These are phyloP conservation scores for Pulveroboletus ravenelii DNA, from an alignment of 768 basidiomycete genomes.

Conservation along the genomic window DNA sequence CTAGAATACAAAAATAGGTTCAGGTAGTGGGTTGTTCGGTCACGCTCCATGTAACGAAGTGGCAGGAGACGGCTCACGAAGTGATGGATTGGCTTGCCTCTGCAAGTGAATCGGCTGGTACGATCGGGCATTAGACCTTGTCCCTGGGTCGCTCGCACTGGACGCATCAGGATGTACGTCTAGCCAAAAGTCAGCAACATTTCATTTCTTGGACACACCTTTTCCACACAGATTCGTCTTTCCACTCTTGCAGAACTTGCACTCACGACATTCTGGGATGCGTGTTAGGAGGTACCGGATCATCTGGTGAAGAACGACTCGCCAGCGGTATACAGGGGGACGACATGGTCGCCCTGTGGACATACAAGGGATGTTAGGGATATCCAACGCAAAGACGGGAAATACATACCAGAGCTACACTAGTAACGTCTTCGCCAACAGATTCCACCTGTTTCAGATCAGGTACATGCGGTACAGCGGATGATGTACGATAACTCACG, in stretches of 20 bases:
- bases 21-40: neutral
- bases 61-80: slow-evolving; percentile 58
- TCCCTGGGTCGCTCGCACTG: slow-evolving; percentile 91
- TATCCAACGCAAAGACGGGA: neutral
- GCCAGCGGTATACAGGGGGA: slow-evolving; percentile 96
- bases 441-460: slow-evolving; percentile 75
- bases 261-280: slow-evolving; percentile 79
- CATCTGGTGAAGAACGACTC: slow-evolving; percentile 9
- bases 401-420: slow-evolving; percentile 49
- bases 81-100: slow-evolving; percentile 82
- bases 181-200: neutral
- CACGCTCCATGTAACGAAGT: neutral
- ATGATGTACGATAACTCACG: slow-evolving; percentile 41
- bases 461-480: neutral
- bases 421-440: slow-evolving; percentile 93
- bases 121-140: slow-evolving; percentile 93
- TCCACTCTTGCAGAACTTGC: slow-evolving; percentile 97
- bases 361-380: neutral
- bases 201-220: slow-evolving; percentile 41
- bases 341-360: slow-evolving; percentile 84
- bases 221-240: slow-evolving; percentile 99
- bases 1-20: slow-evolving; percentile 36
- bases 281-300: neutral
- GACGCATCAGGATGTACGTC: neutral
- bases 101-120: slow-evolving; percentile 81